A percentile compares a stretch with the other conserved stretches of the same genome.
Conservation (phyloP, 192 early-diverging fungal genomes). For the Helicostylum pulchrum region DNA sequence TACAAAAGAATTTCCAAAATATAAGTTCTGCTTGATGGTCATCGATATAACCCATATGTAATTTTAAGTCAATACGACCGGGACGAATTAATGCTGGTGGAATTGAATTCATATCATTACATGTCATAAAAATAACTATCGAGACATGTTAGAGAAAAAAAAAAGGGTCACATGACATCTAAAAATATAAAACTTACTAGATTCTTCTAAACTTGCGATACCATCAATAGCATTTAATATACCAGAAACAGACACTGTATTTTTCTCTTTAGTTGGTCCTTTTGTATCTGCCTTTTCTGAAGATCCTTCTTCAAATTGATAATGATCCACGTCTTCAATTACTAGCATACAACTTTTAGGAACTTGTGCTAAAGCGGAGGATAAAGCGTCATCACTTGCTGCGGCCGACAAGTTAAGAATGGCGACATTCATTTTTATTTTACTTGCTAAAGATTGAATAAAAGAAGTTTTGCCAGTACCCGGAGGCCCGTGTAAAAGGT, state of each 20-base stretch:
- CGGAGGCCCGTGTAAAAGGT: constrained; percentile 49
- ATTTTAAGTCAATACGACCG: constrained; percentile 48
- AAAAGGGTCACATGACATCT: neutral
- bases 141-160: neutral
- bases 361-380: constrained; percentile 36
- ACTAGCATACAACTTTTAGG: constrained; percentile 48
- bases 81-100: constrained; percentile 50
- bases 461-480: constrained; percentile 56
- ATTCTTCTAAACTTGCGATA: constrained; percentile 48
- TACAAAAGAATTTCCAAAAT: constrained; percentile 31
- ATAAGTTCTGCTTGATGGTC: constrained; percentile 40
- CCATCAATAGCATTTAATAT: constrained; percentile 52
- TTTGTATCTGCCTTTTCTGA: neutral
- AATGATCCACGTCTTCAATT: constrained; percentile 50
- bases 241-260: constrained; percentile 39
- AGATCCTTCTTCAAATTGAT: constrained; percentile 22
- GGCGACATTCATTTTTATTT: constrained; percentile 46
- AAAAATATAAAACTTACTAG: constrained; percentile 16
- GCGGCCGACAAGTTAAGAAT: constrained; percentile 45
- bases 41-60: constrained; percentile 47
- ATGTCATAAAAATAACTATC: constrained; percentile 49
- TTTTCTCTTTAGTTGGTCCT: constrained; percentile 22
- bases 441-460: constrained; percentile 51
- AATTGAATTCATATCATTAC: constrained; percentile 43
- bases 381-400: constrained; percentile 39